Evolutionary conservation across 1,139 yeast genomes (phyloP).

Genomic region (Candida albicans): DNA sequence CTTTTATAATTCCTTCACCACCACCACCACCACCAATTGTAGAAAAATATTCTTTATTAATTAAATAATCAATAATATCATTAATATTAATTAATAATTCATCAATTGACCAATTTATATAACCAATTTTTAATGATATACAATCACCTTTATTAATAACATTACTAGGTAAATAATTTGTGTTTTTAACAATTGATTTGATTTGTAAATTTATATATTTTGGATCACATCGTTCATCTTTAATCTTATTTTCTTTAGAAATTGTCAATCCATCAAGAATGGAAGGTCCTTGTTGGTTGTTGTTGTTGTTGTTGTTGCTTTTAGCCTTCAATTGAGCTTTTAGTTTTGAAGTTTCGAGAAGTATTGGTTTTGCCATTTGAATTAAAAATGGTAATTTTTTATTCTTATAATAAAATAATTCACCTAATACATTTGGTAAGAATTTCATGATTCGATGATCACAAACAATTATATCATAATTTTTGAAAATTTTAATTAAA

Average conservation of each 20-base stretch:
- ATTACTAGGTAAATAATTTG: conserved; percentile 55
- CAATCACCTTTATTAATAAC: conserved; percentile 48
- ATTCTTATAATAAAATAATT: conserved; percentile 56
- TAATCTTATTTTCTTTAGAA: conserved; percentile 40
- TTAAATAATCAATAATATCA: conserved; percentile 52
- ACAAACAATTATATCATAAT: conserved; percentile 63
- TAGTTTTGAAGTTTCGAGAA: background rate
- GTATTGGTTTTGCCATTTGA: conserved; percentile 56
- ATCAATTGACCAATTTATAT: conserved; percentile 40
- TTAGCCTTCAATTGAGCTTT: no score
- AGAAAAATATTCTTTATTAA: conserved; percentile 38
- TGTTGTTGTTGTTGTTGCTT: no score
- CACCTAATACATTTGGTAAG: conserved; percentile 56
- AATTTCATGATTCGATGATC: conserved; percentile 65
- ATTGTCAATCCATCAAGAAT: conserved; percentile 37
- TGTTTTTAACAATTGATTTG: conserved; percentile 58
- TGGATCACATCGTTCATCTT: conserved; percentile 60
- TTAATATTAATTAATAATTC: conserved; percentile 55
- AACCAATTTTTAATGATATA: conserved; percentile 54
- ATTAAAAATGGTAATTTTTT: conserved; percentile 65
- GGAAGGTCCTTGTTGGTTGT: no score
- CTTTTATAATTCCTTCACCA: conserved; percentile 43
- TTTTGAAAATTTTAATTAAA: conserved; percentile 47
- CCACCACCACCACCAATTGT: conserved; percentile 66
- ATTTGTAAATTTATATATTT: conserved; percentile 61